Evolutionary conservation across 2,329 filamentous ascomycete species (phyloP), one percentile per base, ranked within the genome.

Genomic region (Fusarium paranaense): DNA sequence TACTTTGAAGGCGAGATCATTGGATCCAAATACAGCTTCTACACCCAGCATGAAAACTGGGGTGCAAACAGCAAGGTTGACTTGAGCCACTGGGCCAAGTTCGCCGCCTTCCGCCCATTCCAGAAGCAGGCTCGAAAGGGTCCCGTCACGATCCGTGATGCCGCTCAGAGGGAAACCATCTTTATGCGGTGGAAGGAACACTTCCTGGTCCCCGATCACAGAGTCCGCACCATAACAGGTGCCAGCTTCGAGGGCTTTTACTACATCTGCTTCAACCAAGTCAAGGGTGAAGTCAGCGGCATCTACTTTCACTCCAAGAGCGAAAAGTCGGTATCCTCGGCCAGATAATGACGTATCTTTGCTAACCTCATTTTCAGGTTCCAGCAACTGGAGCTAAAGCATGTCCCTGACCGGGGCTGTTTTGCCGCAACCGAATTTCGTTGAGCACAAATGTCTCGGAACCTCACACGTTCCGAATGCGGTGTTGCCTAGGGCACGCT

Each of bases 141-240:
- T 18, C 82, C 90, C 25, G 82, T 87, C 32, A 76, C 80, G 86
- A 86, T 91, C 86, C 85, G 91, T 86, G 93, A 97, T 77, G 90
- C 93, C 76, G 90, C 91, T 57, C 93, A 97, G 80, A 89, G 91
- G 73, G 95, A 98, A 77, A 92, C 97, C 81, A 92, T 99, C 35
- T 99, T 98, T 80, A 99, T 99, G 97, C 91, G 97, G 70, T 99
- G 97, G 97, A 99, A 99, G 83, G 97, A 99, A 81, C 95, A 97
- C 79, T 99, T 99, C 79, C 87, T 99, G 1, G 97, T 99, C 1
- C 97, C 97, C 2, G 95, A 99, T 79, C 97, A 99, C 82, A 90
- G 94, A 18, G 95, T 98, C 22, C 90, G 93, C 70, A 97, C 94
- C 13, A 98, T 99, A 71, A 94, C 91, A 37, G 97, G 97, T 20